phyloP scores from a whole-genome alignment of 805 yeast species.

The Priceomyces fermenticarens region DNA sequence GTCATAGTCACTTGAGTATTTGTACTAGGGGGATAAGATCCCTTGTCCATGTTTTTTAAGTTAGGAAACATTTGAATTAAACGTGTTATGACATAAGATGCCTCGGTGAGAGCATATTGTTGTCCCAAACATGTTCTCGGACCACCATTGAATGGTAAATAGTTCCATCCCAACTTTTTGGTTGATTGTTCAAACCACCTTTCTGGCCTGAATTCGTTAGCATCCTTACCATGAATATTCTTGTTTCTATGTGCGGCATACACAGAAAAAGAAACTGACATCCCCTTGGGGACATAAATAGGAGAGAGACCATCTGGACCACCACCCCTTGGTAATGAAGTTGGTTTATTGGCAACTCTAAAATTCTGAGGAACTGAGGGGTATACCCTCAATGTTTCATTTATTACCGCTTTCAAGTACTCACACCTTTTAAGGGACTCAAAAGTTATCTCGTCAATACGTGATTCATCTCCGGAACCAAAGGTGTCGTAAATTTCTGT shows the following conservation, averaged over 20 bases:
- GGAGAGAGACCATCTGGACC: slow-evolving; percentile 38
- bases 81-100: slow-evolving; percentile 27
- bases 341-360: slow-evolving; percentile 43
- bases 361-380: slow-evolving; percentile 48
- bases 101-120: slow-evolving; percentile 38
- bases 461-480: slow-evolving; percentile 30
- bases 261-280: slow-evolving; percentile 35
- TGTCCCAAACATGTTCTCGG: slow-evolving; percentile 39
- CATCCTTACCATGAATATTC: slow-evolving; percentile 28
- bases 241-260: slow-evolving; percentile 42
- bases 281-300: slow-evolving; percentile 42
- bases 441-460: slow-evolving; percentile 39
- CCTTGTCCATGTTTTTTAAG: slow-evolving; percentile 11
- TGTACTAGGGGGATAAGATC: slow-evolving; percentile 23
- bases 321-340: slow-evolving; percentile 51
- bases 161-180: slow-evolving; percentile 33
- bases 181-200: slow-evolving; percentile 26
- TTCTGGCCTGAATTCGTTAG: slow-evolving; percentile 27
- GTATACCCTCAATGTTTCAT: slow-evolving; percentile 48
- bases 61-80: slow-evolving; percentile 29
- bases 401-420: slow-evolving; percentile 45
- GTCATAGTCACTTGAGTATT: slow-evolving; percentile 29
- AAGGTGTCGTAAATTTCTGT: slow-evolving; percentile 29
- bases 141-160: slow-evolving; percentile 36
- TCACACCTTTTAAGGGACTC: slow-evolving; percentile 49